Evolutionary conservation across 495 filamentous ascomycete species (phyloP).

Genomic region (Cercophora samala): DNA sequence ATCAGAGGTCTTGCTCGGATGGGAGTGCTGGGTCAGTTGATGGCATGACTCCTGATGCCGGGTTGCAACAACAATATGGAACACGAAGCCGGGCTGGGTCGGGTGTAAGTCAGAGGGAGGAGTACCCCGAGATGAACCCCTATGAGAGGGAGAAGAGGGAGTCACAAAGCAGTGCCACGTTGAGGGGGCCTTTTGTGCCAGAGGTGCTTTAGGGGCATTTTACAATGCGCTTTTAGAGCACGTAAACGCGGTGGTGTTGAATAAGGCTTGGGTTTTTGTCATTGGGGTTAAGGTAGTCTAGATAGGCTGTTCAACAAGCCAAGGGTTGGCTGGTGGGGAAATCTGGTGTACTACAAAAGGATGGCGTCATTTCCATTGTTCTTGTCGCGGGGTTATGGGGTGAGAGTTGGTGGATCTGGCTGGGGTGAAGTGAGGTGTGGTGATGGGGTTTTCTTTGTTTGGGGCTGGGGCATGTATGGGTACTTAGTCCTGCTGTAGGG

Average conservation of each 20-base stretch:
- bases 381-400: too few relatives aligned
- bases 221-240: too few relatives aligned
- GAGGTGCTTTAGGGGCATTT: neutral
- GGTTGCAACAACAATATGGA: neutral
- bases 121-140: conserved; percentile 26
- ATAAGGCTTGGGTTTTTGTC: too few relatives aligned
- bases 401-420: too few relatives aligned
- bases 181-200: conserved; percentile 16
- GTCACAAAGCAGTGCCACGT: neutral
- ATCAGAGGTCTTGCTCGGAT: neutral
- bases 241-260: too few relatives aligned
- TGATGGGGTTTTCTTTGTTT: neutral
- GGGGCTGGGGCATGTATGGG: neutral
- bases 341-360: too few relatives aligned
- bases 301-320: too few relatives aligned
- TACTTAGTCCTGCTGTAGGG: neutral
- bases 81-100: neutral
- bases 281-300: too few relatives aligned
- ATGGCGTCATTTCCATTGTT: too few relatives aligned
- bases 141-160: conserved; percentile 6
- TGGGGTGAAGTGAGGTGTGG: too few relatives aligned
- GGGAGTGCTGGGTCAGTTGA: neutral
- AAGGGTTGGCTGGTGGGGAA: too few relatives aligned
- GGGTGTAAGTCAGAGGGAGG: conserved; percentile 2
- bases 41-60: neutral